Conservation (phyloP, 2,329 filamentous ascomycete genomes). For the Knoxdaviesia capensis region DNA sequence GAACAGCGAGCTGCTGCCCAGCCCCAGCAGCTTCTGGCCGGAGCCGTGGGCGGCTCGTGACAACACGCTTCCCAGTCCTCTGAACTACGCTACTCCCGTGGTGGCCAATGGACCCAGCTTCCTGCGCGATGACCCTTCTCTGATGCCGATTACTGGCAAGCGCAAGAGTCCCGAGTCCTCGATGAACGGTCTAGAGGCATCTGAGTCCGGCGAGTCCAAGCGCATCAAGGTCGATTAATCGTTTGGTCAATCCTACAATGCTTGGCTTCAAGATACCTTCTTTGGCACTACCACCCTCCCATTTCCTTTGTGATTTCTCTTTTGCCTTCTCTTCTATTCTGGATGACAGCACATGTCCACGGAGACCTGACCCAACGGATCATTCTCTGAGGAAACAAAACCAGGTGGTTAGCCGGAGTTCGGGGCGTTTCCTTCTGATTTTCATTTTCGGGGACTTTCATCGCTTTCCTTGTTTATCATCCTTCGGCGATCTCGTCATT, state of each 20-base stretch:
- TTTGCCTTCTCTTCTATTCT: neutral
- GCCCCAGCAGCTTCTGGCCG: conserved; percentile 78
- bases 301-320: conserved; percentile 1
- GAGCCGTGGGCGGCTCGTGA: conserved; percentile 67
- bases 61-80: conserved; percentile 76
- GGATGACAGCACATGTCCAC: neutral
- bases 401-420: too few species aligned
- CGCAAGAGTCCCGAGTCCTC: conserved; percentile 33
- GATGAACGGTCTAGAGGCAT: conserved; percentile 17
- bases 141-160: conserved; percentile 17
- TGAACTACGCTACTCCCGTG: conserved; percentile 79
- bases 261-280: conserved; percentile 1
- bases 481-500: neutral
- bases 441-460: conserved; percentile 2
- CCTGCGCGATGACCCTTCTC: conserved; percentile 28
- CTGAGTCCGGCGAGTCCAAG: conserved; percentile 20
- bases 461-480: conserved; percentile 1
- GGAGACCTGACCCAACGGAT: too few species aligned
- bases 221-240: conserved; percentile 28
- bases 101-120: conserved; percentile 42
- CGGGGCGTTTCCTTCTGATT: too few species aligned
- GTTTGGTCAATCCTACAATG: conserved; percentile 2
- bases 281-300: conserved; percentile 1
- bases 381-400: too few species aligned
- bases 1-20: conserved; percentile 58